Evolutionary conservation across 768 basidiomycete genomes (phyloP).

Genomic region (Gloeostereum incarnatum): DNA sequence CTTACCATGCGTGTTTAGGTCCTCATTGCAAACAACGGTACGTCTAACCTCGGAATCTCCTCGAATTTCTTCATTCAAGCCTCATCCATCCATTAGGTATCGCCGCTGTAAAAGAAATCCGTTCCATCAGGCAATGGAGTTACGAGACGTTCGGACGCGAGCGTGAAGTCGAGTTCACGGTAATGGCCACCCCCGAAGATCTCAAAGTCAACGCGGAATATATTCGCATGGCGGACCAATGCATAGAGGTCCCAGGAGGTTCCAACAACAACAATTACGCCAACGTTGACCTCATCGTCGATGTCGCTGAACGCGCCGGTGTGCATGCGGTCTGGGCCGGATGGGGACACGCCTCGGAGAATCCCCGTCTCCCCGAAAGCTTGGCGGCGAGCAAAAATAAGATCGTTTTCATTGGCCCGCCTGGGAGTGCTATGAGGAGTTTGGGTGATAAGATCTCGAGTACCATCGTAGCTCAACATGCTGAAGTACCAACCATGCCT

Average conservation of each 20-base stretch:
- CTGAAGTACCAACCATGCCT: slow-evolving; percentile 94
- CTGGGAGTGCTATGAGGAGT: slow-evolving; percentile 97
- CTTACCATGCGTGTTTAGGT: slow-evolving; percentile 42
- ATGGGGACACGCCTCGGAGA: slow-evolving; percentile 99
- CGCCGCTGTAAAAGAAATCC: slow-evolving; percentile 98
- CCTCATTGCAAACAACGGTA: slow-evolving; percentile 97
- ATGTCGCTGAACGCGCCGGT: slow-evolving; percentile 93
- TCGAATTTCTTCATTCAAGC: slow-evolving; percentile 6
- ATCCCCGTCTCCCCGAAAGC: slow-evolving; percentile 91
- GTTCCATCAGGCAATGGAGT: slow-evolving; percentile 98
- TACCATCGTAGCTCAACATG: slow-evolving; percentile 97
- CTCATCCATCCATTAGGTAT: slow-evolving; percentile 65
- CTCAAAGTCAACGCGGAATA: slow-evolving; percentile 98
- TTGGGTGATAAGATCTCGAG: slow-evolving; percentile 99
- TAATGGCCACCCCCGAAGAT: slow-evolving; percentile 99
- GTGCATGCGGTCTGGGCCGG: slow-evolving; percentile 99
- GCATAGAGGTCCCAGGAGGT: slow-evolving; percentile 97
- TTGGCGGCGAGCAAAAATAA: slow-evolving; percentile 88
- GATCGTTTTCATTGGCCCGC: slow-evolving; percentile 98
- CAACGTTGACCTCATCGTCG: slow-evolving; percentile 98
- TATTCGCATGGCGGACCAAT: slow-evolving; percentile 99
- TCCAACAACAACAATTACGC: slow-evolving; percentile 99
- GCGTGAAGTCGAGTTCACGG: slow-evolving; percentile 94
- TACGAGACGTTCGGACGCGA: slow-evolving; percentile 98
- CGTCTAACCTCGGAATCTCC: slow-evolving; percentile 7